These are phyloP conservation scores for Aquanectria penicillioides DNA, from an alignment of 2,329 filamentous ascomycete genomes.

Conservation along the genomic window DNA sequence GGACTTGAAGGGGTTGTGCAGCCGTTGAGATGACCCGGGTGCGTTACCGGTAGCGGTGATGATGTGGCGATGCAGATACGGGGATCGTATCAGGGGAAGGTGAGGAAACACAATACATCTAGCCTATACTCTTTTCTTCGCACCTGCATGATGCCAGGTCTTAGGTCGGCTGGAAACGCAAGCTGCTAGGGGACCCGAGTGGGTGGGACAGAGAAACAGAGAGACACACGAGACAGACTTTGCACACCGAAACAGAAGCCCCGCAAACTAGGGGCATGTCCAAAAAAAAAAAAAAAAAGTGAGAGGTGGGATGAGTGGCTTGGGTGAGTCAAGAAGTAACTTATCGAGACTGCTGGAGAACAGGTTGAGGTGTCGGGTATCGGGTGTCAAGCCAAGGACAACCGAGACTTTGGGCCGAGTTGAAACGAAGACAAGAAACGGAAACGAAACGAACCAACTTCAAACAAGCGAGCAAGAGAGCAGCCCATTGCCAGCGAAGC, in stretches of 20 bases:
- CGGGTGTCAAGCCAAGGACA: too few species aligned
- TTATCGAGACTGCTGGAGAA: constrained; percentile 4
- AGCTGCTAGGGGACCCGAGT: neutral
- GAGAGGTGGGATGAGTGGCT: constrained; percentile 12
- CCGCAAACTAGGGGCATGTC: constrained; percentile 8
- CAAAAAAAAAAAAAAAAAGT: constrained; percentile 3
- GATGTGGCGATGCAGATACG: constrained; percentile 25
- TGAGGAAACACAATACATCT: too few species aligned
- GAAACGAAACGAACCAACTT: constrained; percentile 15
- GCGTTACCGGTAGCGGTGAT: constrained; percentile 12
- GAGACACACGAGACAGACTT: constrained; percentile 9
- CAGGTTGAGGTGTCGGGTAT: constrained; percentile 3
- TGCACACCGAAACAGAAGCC: neutral
- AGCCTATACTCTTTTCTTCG: neutral
- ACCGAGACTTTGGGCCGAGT: constrained; percentile 9
- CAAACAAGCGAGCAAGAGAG: neutral
- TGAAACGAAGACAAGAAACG: constrained; percentile 23
- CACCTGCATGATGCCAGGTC: neutral
- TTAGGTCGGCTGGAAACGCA: neutral
- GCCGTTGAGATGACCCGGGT: constrained; percentile 1
- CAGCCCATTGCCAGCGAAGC: neutral
- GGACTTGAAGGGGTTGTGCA: neutral
- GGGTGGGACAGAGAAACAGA: neutral
- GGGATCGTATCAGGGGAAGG: constrained; percentile 3
- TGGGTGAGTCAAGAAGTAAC: constrained; percentile 10